Evolutionary conservation across 345 rosid genomes (phyloP), one percentile per base, ranked within the genome.

Genomic region (Camelina neglecta): DNA sequence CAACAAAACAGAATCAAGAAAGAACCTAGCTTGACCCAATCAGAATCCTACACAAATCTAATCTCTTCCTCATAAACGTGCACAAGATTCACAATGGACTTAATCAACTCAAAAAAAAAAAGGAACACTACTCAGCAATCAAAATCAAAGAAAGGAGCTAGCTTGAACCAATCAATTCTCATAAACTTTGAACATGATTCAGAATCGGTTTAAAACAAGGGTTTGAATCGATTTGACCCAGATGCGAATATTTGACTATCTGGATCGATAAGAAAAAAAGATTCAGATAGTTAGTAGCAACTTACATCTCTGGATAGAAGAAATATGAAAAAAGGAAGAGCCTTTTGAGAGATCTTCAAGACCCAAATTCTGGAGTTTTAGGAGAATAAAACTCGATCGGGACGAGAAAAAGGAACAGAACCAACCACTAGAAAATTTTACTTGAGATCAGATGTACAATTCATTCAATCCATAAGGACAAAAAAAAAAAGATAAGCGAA

Each of bases 241-340:
- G 80, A 76, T 69, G 26, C 75, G 49, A 11, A 70, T 62, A 62
- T 26, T 69, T 76, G 75, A 76, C 54, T 69, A 55, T 16, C 38
- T 48, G 16, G 54, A 62, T 57, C 65, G 23, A 29, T 4, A 29
- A 29, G 18, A 35, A 7, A 45, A 13, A 20, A 60, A 60, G 71
- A 69, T 69, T 76, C 80, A 55, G 60, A 69, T 76, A 56, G 57
- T n/a, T 35, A 35, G 8, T 29, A 33, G 44, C 29, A 23, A 76
- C 75, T 76, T 69, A 76, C 80, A 54, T 62, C 55, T 75, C 57
- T 51, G 24, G 11, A 42, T 61, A 61, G 48, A 42, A 60, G 11
- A 8, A 35, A 35, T 13, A 20, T 7, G 10, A 60, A 47, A 64
- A 64, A 63, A 64, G 66, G 56, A 57, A 70, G 50, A 26, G 4